Evolutionary conservation across 495 filamentous ascomycete species (phyloP).

Genomic region (Neurospora hispaniola): DNA sequence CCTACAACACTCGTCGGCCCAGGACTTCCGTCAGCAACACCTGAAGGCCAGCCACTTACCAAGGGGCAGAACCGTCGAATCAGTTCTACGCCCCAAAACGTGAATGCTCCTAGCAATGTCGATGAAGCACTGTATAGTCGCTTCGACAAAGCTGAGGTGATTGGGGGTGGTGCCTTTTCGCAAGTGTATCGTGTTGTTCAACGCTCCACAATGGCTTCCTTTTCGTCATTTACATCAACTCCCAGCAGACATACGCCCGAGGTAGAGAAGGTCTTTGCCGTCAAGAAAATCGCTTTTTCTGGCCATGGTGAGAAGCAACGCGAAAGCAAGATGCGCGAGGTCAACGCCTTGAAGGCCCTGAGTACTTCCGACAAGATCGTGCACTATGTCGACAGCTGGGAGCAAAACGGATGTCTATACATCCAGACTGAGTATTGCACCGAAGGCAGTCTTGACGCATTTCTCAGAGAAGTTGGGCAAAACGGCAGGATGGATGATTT

Average conservation of each 20-base stretch:
- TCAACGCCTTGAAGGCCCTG: slow-evolving; percentile 59
- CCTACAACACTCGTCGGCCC: slow-evolving; percentile 46
- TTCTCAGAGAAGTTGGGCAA: slow-evolving; percentile 64
- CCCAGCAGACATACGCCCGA: slow-evolving; percentile 28
- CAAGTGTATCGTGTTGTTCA: slow-evolving; percentile 71
- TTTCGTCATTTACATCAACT: slow-evolving; percentile 17
- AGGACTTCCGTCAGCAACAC: neutral
- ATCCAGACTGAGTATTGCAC: slow-evolving; percentile 97
- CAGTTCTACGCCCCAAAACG: slow-evolving; percentile 43
- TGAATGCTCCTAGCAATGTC: slow-evolving; percentile 50
- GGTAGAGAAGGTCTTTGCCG: slow-evolving; percentile 57
- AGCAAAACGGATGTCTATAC: slow-evolving; percentile 67
- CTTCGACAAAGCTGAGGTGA: slow-evolving; percentile 65
- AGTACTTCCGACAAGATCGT: slow-evolving; percentile 71
- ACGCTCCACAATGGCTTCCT: slow-evolving; percentile 14
- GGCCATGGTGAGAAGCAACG: slow-evolving; percentile 66
- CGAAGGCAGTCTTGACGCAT: slow-evolving; percentile 77
- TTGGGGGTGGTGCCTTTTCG: slow-evolving; percentile 87
- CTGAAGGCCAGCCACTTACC: neutral
- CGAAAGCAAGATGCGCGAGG: slow-evolving; percentile 68
- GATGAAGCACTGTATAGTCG: slow-evolving; percentile 57
- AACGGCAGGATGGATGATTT: slow-evolving; percentile 91
- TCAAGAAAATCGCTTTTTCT: slow-evolving; percentile 84
- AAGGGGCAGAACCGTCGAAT: slow-evolving; percentile 20
- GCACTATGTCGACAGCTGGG: slow-evolving; percentile 75